Percentiles rank a stretch among this genome's conserved stretches.
Evolutionary conservation across 2,329 filamentous ascomycete genomes (phyloP).

Genomic region (Trichophyton schoenleinii): DNA sequence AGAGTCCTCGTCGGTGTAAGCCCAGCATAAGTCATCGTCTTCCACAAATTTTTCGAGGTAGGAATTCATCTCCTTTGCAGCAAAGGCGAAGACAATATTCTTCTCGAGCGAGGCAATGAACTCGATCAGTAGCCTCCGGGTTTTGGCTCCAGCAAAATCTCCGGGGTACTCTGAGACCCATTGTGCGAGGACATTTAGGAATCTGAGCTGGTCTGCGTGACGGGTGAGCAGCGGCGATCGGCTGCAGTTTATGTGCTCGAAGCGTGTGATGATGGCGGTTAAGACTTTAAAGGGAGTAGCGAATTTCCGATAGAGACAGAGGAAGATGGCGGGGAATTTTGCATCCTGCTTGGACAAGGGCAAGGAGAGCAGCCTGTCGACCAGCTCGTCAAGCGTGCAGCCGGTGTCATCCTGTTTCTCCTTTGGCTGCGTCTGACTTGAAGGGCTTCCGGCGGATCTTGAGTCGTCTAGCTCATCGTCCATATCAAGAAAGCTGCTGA

Average conservation of each 20-base stretch:
- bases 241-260: constrained; percentile 62
- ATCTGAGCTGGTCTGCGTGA: constrained; percentile 68
- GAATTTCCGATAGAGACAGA: constrained; percentile 91
- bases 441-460: constrained; percentile 14
- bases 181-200: constrained; percentile 70
- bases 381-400: constrained; percentile 51
- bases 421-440: constrained; percentile 21
- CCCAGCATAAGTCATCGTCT: constrained; percentile 89
- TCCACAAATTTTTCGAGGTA: constrained; percentile 64
- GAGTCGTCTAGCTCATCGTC: constrained; percentile 29
- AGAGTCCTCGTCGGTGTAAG: constrained; percentile 55
- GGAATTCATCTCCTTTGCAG: constrained; percentile 72
- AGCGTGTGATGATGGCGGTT: constrained; percentile 49
- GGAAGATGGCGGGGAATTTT: constrained; percentile 78
- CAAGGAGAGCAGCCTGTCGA: constrained; percentile 72
- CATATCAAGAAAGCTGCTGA: constrained; percentile 32
- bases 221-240: constrained; percentile 62
- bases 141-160: constrained; percentile 72
- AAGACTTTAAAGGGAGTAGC: constrained; percentile 69
- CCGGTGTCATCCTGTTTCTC: constrained; percentile 27
- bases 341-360: constrained; percentile 76
- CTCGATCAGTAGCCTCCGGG: constrained; percentile 56
- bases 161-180: constrained; percentile 87
- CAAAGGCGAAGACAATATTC: constrained; percentile 70
- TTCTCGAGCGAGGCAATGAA: constrained; percentile 65